Evolutionary conservation across 305 asterid species (phyloP).

Genomic region (Galium porrigens): DNA sequence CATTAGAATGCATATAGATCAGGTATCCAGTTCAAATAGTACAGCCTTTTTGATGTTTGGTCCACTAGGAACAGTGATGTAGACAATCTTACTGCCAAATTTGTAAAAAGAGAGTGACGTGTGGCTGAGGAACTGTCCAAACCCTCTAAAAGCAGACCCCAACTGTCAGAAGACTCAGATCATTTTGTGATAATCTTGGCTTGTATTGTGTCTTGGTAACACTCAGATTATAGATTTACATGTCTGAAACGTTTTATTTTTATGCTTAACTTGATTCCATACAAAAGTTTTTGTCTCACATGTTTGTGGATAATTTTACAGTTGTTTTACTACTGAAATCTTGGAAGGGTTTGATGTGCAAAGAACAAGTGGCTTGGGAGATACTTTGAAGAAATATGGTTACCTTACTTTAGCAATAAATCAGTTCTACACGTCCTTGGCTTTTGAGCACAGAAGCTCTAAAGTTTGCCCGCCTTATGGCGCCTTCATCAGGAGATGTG

Average conservation of each 20-base stretch:
- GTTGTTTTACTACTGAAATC: conserved; percentile 94
- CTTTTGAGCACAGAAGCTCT: conserved; percentile 26
- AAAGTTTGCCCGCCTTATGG: conserved; percentile 48
- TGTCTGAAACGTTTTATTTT: neutral
- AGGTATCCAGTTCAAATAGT: too few species aligned
- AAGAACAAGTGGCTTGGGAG: conserved; percentile 70
- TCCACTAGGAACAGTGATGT: too few species aligned
- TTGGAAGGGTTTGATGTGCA: conserved; percentile 94
- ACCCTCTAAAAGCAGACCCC: too few species aligned
- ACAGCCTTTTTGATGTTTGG: too few species aligned
- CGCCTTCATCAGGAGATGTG: conserved; percentile 54
- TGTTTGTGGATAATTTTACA: conserved; percentile 27
- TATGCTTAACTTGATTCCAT: conserved; percentile 6
- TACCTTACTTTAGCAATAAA: conserved; percentile 64
- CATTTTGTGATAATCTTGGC: neutral
- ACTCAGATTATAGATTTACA: neutral
- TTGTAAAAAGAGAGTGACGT: too few species aligned
- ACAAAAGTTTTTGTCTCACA: conserved; percentile 9
- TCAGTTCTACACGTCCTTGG: conserved; percentile 48
- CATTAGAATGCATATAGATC: too few species aligned
- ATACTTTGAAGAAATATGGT: conserved; percentile 70
- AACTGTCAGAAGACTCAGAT: too few species aligned
- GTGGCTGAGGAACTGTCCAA: too few species aligned
- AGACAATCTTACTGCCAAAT: too few species aligned
- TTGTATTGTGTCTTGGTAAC: neutral